Conservation (phyloP, 768 basidiomycete genomes). For the Macrolepiota fuliginosa region DNA sequence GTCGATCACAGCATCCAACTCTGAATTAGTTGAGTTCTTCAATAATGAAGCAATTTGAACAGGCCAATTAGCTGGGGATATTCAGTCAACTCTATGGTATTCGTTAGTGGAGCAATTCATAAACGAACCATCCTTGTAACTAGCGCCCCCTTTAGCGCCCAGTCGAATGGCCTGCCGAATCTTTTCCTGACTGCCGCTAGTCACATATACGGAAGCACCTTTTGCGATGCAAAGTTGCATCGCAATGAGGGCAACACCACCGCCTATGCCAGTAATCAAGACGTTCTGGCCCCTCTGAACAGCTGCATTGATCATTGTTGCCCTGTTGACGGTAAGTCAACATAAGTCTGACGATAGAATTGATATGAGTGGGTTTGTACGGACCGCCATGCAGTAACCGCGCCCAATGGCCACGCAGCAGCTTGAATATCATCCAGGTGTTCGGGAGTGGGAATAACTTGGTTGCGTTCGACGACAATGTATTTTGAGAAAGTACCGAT, state of each 20-base stretch:
- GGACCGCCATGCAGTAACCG: constrained; percentile 84
- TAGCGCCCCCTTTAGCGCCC: constrained; percentile 77
- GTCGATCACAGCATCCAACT: constrained; percentile 65
- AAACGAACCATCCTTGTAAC: constrained; percentile 62
- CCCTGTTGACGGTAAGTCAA: neutral
- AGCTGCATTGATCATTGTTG: constrained; percentile 48
- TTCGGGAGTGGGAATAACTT: constrained; percentile 61
- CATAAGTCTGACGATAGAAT: neutral
- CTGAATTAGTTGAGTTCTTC: constrained; percentile 25
- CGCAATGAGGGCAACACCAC: constrained; percentile 77
- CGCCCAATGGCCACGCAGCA: constrained; percentile 77
- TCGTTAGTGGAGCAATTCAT: neutral
- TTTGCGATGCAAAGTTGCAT: constrained; percentile 74
- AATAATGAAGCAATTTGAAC: constrained; percentile 43
- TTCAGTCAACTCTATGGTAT: neutral
- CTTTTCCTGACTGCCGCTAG: constrained; percentile 69
- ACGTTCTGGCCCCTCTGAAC: constrained; percentile 67
- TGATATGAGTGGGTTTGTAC: constrained; percentile 12
- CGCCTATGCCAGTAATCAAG: constrained; percentile 80
- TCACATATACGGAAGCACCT: constrained; percentile 81
- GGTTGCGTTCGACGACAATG: constrained; percentile 66
- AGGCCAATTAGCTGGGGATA: constrained; percentile 41
- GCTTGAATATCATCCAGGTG: constrained; percentile 68
- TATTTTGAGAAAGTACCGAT: constrained; percentile 79
- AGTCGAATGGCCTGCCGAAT: constrained; percentile 61